A percentile compares a stretch with the other conserved stretches of the same genome.
Evolutionary conservation across 768 basidiomycete species (phyloP).

Genomic region (Rhodocollybia butyracea): DNA sequence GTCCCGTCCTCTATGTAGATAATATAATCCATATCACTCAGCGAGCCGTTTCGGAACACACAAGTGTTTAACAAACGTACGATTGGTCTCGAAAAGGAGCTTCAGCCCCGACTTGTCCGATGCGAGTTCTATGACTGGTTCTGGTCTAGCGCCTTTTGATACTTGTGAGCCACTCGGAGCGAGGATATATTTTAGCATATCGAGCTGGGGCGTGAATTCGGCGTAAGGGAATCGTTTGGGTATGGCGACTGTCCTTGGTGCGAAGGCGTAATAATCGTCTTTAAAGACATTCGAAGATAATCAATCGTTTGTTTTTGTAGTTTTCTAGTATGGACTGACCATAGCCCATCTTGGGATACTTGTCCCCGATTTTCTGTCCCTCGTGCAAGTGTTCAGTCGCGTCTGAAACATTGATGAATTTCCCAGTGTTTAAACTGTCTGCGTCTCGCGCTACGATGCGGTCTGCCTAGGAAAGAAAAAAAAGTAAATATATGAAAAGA

Average conservation of each 20-base stretch:
- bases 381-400: conserved; percentile 48
- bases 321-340: too few species aligned
- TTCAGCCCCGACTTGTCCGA: conserved; percentile 58
- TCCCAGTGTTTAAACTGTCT: conserved; percentile 50
- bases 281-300: too few species aligned
- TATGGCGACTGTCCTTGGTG: conserved; percentile 24
- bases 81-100: conserved; percentile 65
- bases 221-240: conserved; percentile 47
- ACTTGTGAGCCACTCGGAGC: conserved; percentile 10
- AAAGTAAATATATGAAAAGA: background rate
- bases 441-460: conserved; percentile 50
- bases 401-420: conserved; percentile 42
- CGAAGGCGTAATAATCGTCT: conserved; percentile 70
- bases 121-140: conserved; percentile 49
- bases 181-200: conserved; percentile 45
- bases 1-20: conserved; percentile 57
- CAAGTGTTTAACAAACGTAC: too few species aligned
- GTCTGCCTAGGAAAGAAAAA: conserved; percentile 38
- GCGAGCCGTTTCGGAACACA: too few species aligned
- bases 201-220: conserved; percentile 36
- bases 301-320: too few species aligned
- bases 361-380: conserved; percentile 52
- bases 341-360: conserved; percentile 57
- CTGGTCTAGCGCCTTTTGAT: conserved; percentile 23
- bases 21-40: background rate